These are phyloP conservation scores for Yamadazyma paraphyllophila DNA, from an alignment of 805 yeast species.

Conservation along the genomic window DNA sequence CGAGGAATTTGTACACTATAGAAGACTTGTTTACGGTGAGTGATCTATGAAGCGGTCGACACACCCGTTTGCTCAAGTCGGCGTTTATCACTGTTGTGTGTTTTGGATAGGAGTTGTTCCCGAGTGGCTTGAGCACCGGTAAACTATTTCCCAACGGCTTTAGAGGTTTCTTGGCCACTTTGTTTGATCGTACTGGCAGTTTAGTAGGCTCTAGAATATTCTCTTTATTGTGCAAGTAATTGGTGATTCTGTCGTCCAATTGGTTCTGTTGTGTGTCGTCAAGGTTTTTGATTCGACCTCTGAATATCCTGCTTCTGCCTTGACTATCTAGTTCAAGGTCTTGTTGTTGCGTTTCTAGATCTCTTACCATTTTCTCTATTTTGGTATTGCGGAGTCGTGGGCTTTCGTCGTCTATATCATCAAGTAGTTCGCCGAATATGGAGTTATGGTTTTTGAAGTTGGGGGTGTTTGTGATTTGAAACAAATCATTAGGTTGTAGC, in stretches of 20 bases:
- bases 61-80: conserved; percentile 29
- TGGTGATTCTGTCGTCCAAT: conserved; percentile 32
- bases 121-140: conserved; percentile 8
- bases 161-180: conserved; percentile 7
- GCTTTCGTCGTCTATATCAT: conserved; percentile 9
- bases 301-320: conserved; percentile 32
- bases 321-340: conserved; percentile 35
- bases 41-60: conserved; percentile 40
- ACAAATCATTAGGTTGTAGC: conserved; percentile 11
- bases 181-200: conserved; percentile 9
- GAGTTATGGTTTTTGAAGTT: conserved; percentile 6
- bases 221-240: conserved; percentile 32
- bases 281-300: conserved; percentile 29
- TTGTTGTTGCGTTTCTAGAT: conserved; percentile 25
- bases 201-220: conserved; percentile 22
- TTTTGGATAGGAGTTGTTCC: background rate
- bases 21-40: conserved; percentile 30
- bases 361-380: conserved; percentile 34
- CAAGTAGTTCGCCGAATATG: background rate
- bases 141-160: conserved; percentile 4
- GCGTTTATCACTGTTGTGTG: background rate
- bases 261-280: conserved; percentile 19
- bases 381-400: conserved; percentile 29
- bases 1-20: conserved; percentile 18
- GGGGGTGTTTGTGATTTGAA: conserved; percentile 13